Base-by-base conservation (phyloP, 1,284 basidiomycete species). In the Coriolopsis trogii region DNA sequence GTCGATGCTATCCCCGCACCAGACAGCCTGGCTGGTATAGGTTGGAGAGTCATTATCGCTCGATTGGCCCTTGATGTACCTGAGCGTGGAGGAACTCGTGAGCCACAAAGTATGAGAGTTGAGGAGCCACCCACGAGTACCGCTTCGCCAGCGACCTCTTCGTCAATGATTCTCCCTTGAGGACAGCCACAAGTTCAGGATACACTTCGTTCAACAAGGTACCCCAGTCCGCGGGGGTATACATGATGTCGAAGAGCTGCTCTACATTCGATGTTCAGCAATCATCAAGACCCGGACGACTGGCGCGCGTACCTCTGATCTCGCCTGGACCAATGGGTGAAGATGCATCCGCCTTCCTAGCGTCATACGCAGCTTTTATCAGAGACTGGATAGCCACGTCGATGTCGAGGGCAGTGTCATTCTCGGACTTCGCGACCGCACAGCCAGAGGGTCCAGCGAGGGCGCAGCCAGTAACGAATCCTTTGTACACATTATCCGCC, bases 1-100 rank as follows among this genome's bases (percentile, higher is more conserved):
- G 43, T 64, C 61, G 16, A 63, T 43, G 45, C 49, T 57, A 46
- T 64, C 63, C 4, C 45, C 41, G 29, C 63, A 64, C 3, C 26
- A 18, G 25, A 63, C 57, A 4, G 59, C 59, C 9, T 8, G 20
- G 18, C 10, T 25, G 2, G 37, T 33, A 24, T 59, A 56, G 4
- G 38, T 30, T 15, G 3, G 20, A 3, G 31, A 16, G 15, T 37
- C 42, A n/a, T 34, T 44, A 2, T n/a, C n/a, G 33, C 13, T 34
- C 4, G 4, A 18, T 1, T 16, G n/a, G 33, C 33, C n/a, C n/a
- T 16, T n/a, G 9, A 33, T 15, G 31, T n/a, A 15, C 9, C 31
- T 33, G 31, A 15, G 13, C 31, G 15, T 33, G 1, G 4, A 34
- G 33, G 3, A 18, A 4, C n/a, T 6, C n/a, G 6, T 33, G 31